Conservation (phyloP, 495 filamentous ascomycete species). For the Penicillium malachiteum region DNA sequence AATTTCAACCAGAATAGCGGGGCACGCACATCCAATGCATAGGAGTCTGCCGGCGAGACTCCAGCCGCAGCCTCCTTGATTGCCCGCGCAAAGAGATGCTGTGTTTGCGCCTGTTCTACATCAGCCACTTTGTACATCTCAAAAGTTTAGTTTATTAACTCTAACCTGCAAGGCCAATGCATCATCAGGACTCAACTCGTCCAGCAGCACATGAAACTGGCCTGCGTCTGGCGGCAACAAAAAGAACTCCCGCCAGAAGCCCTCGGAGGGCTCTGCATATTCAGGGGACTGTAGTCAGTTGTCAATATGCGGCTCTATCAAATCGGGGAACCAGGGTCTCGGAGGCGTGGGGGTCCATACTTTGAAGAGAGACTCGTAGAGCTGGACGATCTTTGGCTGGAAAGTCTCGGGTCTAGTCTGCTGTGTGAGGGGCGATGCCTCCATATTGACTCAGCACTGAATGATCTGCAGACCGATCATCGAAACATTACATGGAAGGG, state of each 20-base stretch:
- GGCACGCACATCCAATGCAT: conserved; percentile 81
- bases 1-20: conserved; percentile 1
- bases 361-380: conserved; percentile 86
- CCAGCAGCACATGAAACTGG: conserved; percentile 64
- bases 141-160: neutral
- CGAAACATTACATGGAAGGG: conserved; percentile 13
- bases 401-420: conserved; percentile 88
- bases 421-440: conserved; percentile 88
- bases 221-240: conserved; percentile 73
- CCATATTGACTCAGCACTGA: conserved; percentile 54
- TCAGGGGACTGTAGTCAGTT: conserved; percentile 10
- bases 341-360: conserved; percentile 44
- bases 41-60: conserved; percentile 61
- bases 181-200: conserved; percentile 67
- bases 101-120: conserved; percentile 59
- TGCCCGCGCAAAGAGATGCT: conserved; percentile 72
- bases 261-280: conserved; percentile 71
- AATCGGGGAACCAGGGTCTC: neutral
- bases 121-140: conserved; percentile 13
- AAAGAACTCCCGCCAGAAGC: conserved; percentile 97
- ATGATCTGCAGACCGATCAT: conserved; percentile 16
- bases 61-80: conserved; percentile 66
- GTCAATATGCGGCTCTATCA: conserved; percentile 5
- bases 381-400: conserved; percentile 85
- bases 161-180: conserved; percentile 69